Evolutionary conservation across 495 filamentous ascomycete genomes (phyloP).

Genomic region (Clavariopsis aquatica): DNA sequence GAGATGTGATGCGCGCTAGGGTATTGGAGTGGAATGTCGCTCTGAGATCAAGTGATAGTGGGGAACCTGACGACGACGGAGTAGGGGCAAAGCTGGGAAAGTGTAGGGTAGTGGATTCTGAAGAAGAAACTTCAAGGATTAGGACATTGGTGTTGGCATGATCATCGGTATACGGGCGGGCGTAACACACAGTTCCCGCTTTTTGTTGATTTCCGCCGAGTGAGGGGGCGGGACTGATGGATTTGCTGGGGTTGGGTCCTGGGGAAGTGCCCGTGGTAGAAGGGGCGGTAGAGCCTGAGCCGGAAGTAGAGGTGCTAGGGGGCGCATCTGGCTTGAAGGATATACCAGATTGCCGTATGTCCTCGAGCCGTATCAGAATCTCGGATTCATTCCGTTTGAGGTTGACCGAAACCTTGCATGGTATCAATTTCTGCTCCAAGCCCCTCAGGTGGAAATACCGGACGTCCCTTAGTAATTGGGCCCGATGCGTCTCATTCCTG

Average conservation of each 20-base stretch:
- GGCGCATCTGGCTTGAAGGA: constrained; percentile 56
- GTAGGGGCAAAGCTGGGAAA: constrained; percentile 40
- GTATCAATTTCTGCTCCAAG: constrained; percentile 83
- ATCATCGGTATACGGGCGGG: constrained; percentile 80
- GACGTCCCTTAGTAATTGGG: constrained; percentile 79
- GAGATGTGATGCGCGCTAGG: constrained; percentile 65
- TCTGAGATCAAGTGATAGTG: constrained; percentile 45
- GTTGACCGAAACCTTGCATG: constrained; percentile 76
- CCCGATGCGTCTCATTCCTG: constrained; percentile 73
- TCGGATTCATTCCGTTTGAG: constrained; percentile 65
- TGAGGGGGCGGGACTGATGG: constrained; percentile 11
- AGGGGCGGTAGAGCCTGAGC: constrained; percentile 1
- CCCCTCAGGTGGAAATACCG: constrained; percentile 92
- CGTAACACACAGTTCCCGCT: constrained; percentile 70
- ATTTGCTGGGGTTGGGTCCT: constrained; percentile 3
- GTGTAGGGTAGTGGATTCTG: constrained; percentile 67
- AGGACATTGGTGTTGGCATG: constrained; percentile 60
- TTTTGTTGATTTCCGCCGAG: constrained; percentile 30
- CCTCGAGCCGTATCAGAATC: constrained; percentile 78
- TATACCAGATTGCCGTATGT: constrained; percentile 82
- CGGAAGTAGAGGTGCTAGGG: constrained; percentile 22
- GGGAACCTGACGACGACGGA: background rate
- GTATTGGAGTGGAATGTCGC: constrained; percentile 72
- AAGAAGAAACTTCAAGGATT: constrained; percentile 71
- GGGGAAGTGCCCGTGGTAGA: constrained; percentile 11